phyloP scores from a whole-genome alignment of 2,329 filamentous ascomycete species.

The Laburnicola sp. region DNA sequence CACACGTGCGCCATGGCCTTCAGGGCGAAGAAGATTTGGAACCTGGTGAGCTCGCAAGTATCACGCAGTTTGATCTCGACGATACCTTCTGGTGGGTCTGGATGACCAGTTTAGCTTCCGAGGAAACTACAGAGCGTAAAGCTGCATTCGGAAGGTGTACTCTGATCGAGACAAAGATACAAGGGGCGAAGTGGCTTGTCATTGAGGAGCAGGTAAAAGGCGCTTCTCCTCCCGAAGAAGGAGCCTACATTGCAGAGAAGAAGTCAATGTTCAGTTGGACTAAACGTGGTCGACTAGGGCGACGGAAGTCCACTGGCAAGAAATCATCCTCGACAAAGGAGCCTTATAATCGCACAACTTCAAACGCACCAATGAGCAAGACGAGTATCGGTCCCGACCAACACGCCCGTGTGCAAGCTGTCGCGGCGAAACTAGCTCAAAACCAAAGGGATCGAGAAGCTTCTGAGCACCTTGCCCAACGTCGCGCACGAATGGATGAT shows the following conservation, averaged over 20 bases:
- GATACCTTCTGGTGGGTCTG: constrained; percentile 99
- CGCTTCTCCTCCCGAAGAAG: constrained; percentile 78
- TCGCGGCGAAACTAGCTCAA: constrained; percentile 79
- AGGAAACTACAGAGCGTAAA: constrained; percentile 84
- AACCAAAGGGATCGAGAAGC: constrained; percentile 64
- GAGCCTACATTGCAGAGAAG: constrained; percentile 92
- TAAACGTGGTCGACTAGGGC: constrained; percentile 68
- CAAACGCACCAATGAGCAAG: constrained; percentile 67
- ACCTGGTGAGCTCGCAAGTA: constrained; percentile 92
- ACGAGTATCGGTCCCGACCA: constrained; percentile 86
- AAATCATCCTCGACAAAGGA: constrained; percentile 52
- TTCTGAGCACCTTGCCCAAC: constrained; percentile 53
- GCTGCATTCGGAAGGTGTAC: constrained; percentile 93
- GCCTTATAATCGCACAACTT: constrained; percentile 55
- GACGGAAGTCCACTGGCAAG: constrained; percentile 55
- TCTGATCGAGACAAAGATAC: constrained; percentile 83
- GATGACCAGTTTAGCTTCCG: constrained; percentile 93
- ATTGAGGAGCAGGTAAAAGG: constrained; percentile 97
- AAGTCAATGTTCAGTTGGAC: constrained; percentile 87
- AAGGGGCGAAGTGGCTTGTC: constrained; percentile 83
- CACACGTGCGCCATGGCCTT: constrained; percentile 66
- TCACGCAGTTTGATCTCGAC: constrained; percentile 81
- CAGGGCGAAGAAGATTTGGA: constrained; percentile 74
- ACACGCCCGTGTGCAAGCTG: constrained; percentile 89
- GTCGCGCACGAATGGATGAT: constrained; percentile 60